These are phyloP conservation scores for Penicillium cataractarum DNA, from an alignment of 495 filamentous ascomycete genomes.

Conservation along the genomic window DNA sequence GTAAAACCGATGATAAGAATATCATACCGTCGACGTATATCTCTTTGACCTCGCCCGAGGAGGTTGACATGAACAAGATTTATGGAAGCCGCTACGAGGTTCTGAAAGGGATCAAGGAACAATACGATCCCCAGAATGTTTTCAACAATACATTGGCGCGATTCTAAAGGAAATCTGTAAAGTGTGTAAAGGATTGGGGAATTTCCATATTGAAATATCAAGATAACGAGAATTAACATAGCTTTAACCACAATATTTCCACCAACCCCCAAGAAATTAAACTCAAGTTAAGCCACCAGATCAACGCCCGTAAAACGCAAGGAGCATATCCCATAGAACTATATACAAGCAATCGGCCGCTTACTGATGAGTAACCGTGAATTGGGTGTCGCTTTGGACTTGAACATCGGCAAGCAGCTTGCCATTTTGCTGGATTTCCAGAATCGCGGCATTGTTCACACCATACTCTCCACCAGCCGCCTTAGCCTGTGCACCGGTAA, in stretches of 20 bases:
- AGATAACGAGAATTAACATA: not conserved
- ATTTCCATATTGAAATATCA: not conserved
- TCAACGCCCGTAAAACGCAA: slow-evolving; percentile 1
- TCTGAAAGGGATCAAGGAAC: slow-evolving; percentile 13
- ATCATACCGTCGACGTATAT: slow-evolving; percentile 12
- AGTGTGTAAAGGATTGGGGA: not conserved
- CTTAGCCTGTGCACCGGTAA: slow-evolving; percentile 47
- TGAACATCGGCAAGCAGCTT: slow-evolving; percentile 51
- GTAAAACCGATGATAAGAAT: slow-evolving; percentile 16
- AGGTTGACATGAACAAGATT: slow-evolving; percentile 6
- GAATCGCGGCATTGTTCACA: slow-evolving; percentile 45
- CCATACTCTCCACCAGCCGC: slow-evolving; percentile 37
- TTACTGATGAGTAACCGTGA: slow-evolving; percentile 37
- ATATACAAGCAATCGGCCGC: slow-evolving; percentile 7
- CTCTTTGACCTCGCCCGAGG: slow-evolving; percentile 9
- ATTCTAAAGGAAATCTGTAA: not conserved
- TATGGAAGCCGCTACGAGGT: slow-evolving; percentile 18
- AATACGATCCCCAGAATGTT: slow-evolving; percentile 17
- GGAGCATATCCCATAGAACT: not conserved
- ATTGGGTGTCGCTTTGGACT: slow-evolving; percentile 40
- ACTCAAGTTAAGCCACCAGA: not conserved
- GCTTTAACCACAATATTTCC: not conserved
- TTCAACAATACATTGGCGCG: slow-evolving; percentile 19
- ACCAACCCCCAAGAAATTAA: not conserved
- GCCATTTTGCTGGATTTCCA: slow-evolving; percentile 56